phyloP scores from a whole-genome alignment of 176 grass and related monocot species.

The Oropetium thomaeum region DNA sequence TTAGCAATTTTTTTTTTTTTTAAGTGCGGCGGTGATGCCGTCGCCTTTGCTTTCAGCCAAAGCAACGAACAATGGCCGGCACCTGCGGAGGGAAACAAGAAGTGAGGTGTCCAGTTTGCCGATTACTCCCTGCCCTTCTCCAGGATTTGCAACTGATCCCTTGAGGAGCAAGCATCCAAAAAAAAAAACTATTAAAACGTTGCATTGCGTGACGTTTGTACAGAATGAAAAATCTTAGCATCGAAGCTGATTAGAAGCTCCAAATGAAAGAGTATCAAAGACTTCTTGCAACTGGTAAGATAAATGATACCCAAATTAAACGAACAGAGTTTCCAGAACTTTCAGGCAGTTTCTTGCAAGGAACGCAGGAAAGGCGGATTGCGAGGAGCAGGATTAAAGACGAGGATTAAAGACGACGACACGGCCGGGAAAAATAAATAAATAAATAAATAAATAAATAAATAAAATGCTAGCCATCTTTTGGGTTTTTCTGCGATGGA shows the following conservation, averaged over 20 bases:
- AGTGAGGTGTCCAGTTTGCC: not conserved
- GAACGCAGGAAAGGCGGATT: not conserved
- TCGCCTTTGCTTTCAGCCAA: constrained; percentile 60
- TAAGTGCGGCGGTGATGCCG: too few species aligned
- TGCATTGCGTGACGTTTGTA: not conserved
- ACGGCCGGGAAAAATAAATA: not conserved
- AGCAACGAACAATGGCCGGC: constrained; percentile 55
- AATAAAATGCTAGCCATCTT: constrained; percentile 17
- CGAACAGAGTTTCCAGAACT: not conserved
- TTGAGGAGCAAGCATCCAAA: not conserved
- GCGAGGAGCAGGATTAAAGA: constrained; percentile 42
- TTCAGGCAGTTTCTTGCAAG: not conserved
- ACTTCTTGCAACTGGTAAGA: not conserved
- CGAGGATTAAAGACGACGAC: constrained; percentile 41
- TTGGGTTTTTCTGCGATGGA: constrained; percentile 43
- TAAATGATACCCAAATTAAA: not conserved
- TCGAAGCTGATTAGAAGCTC: not conserved
- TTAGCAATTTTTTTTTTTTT: not conserved
- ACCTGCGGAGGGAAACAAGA: not conserved
- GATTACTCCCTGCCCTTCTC: accelerated
- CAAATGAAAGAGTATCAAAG: not conserved
- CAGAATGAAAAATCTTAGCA: not conserved
- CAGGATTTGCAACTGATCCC: accelerated
- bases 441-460: too few species aligned
- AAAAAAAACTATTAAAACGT: not conserved